These are phyloP conservation scores for Smittium mucronatum DNA, from an alignment of 371 early-diverging fungal genomes.

Conservation along the genomic window DNA sequence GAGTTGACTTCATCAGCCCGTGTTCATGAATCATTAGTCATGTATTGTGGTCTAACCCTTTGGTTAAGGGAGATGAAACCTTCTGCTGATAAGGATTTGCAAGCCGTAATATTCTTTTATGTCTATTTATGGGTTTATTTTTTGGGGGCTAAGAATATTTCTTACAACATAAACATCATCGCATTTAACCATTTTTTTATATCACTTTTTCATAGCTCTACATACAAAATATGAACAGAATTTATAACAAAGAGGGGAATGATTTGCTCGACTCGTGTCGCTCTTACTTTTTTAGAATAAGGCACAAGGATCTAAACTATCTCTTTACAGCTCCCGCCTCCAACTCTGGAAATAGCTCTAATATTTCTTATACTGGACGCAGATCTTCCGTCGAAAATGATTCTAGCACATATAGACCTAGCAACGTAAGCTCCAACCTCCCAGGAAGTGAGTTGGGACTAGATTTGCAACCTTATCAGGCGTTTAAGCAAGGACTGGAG, in stretches of 20 bases:
- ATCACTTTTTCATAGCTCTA: conserved; percentile 25
- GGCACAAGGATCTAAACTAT: conserved; percentile 22
- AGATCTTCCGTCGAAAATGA: conserved; percentile 18
- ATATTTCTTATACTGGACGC: conserved; percentile 15
- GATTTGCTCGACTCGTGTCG: conserved; percentile 43
- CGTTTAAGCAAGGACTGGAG: conserved; percentile 34
- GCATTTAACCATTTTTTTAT: background rate
- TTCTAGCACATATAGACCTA: conserved; percentile 7
- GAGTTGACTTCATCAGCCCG: conserved; percentile 44
- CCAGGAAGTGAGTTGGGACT: conserved; percentile 12
- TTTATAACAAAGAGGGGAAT: conserved; percentile 44
- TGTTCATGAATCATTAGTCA: conserved; percentile 58
- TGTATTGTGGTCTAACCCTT: conserved; percentile 69
- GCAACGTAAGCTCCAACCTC: background rate
- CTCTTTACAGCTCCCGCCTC: conserved; percentile 19
- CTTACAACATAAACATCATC: background rate
- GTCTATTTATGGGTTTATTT: no score
- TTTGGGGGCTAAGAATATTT: no score
- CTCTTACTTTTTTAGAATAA: conserved; percentile 22
- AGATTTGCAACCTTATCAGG: conserved; percentile 35
- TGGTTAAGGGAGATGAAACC: conserved; percentile 89
- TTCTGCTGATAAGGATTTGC: conserved; percentile 70
- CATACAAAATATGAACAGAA: conserved; percentile 41
- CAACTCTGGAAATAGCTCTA: background rate
- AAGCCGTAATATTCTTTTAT: conserved; percentile 22